phyloP scores from a whole-genome alignment of 2,329 filamentous ascomycete genomes.

The Setomelanomma holmii region DNA sequence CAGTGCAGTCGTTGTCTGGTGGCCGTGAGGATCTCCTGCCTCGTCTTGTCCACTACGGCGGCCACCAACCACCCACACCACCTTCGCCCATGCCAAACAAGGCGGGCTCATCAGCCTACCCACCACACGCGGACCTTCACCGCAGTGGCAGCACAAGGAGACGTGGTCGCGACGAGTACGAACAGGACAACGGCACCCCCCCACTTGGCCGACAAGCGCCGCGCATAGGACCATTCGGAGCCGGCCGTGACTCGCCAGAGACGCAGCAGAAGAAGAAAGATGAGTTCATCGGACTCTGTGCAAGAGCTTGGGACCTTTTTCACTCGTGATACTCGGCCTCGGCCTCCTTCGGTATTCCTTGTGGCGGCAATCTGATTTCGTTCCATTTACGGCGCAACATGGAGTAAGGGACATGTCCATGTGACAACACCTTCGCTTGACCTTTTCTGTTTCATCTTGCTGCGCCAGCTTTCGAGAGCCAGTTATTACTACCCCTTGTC shows the following conservation, averaged over 20 bases:
- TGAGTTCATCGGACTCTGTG: slow-evolving; percentile 86
- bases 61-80: slow-evolving; percentile 90
- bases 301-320: slow-evolving; percentile 94
- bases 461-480: slow-evolving; percentile 13
- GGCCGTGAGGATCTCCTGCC: slow-evolving; percentile 92
- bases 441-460: slow-evolving; percentile 23
- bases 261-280: slow-evolving; percentile 87
- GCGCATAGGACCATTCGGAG: slow-evolving; percentile 71
- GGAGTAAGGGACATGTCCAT: slow-evolving; percentile 28
- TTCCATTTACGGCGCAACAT: slow-evolving; percentile 25
- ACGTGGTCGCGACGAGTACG: slow-evolving; percentile 87
- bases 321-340: slow-evolving; percentile 69
- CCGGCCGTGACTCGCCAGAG: slow-evolving; percentile 82
- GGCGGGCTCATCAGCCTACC: slow-evolving; percentile 38
- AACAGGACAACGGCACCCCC: slow-evolving; percentile 83
- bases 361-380: slow-evolving; percentile 14
- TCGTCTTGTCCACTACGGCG: slow-evolving; percentile 93
- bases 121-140: slow-evolving; percentile 41
- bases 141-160: slow-evolving; percentile 71
- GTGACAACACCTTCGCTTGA: slow-evolving; percentile 30
- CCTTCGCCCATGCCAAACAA: slow-evolving; percentile 73
- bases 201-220: slow-evolving; percentile 72
- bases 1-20: slow-evolving; percentile 85
- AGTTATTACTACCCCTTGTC: slow-evolving; percentile 21
- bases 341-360: slow-evolving; percentile 17